Base-by-base conservation (phyloP, 2,329 filamentous ascomycete genomes). In the Penicillium janthinellum region DNA sequence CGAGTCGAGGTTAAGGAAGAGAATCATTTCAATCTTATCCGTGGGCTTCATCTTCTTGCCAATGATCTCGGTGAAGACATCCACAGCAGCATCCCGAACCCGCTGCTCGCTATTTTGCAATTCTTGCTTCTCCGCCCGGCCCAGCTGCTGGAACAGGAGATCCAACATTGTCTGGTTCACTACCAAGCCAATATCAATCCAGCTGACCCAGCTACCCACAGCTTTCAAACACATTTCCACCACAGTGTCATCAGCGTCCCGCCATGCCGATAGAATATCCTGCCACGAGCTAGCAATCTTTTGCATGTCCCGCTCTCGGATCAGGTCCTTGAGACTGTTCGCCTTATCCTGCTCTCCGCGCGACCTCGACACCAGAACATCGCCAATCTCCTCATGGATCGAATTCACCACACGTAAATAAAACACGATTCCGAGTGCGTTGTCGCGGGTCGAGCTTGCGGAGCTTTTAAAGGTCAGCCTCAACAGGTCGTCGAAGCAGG, bases 191-290 rank as follows among this genome's bases (percentile, higher is more conserved):
- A 99, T 98, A 73, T 98, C 95, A 71, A 96, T 96, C 95, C 95
- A 99, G 83, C 92, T 96, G 61, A 96, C 92, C 94, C 95, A 99
- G 75, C 94, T 95, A 39, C 92, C 92, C 65, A 99, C 87, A n/a
- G 92, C 90, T 77, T 90, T 92, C 55, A 99, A 83, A 68, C 91
- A 93, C 83, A 96, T 88, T 75, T 97, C 92, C 45, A 96, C 84
- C 59, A 98, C 84, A 44, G 79, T 75, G 71, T 92, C 88, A 66
- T 90, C 86, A 58, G 87, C 84, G 57, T 86, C 85, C 66, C 84
- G 82, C 84, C 93, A 98, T 70, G 89, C 86, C 11, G 86, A 83
- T 57, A 99, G 83, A 47, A 99, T 89, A 71, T 96, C 90, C 75
- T 95, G 91, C 95, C 95, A 99, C 4, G 92, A 94, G 61, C 84